Evolutionary conservation across 306 rosid species (phyloP).

Genomic region (Cicer judaicum): DNA sequence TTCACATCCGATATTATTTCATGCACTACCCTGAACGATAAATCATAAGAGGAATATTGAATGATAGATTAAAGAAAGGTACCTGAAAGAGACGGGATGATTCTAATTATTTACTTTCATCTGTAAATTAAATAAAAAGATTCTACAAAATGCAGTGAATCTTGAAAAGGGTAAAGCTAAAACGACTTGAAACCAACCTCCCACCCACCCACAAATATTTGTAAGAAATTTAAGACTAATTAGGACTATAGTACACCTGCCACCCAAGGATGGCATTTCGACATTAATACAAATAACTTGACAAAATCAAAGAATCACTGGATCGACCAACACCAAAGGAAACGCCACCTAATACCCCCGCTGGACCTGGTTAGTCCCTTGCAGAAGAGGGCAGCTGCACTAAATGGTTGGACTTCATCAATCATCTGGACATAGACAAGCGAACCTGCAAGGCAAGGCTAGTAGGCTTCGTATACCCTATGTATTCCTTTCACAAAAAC

Average conservation of each 20-base stretch:
- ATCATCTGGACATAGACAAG: constrained; percentile 36
- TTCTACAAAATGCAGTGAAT: constrained; percentile 55
- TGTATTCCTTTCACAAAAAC: constrained; percentile 50
- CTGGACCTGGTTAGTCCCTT: constrained; percentile 50
- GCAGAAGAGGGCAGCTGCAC: constrained; percentile 51
- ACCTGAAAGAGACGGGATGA: not conserved
- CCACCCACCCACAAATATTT: constrained; percentile 49
- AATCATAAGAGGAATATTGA: no score
- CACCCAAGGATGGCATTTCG: constrained; percentile 52
- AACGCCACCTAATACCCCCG: constrained; percentile 43
- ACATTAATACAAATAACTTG: constrained; percentile 49
- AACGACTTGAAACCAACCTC: constrained; percentile 41
- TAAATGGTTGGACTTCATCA: constrained; percentile 43
- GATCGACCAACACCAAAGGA: constrained; percentile 44
- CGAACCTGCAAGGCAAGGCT: constrained; percentile 47
- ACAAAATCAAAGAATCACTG: constrained; percentile 70
- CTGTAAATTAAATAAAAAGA: constrained; percentile 51
- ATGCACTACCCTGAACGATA: no score
- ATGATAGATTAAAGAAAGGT: no score
- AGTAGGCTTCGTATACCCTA: constrained; percentile 41
- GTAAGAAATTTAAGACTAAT: constrained; percentile 50
- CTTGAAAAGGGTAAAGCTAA: constrained; percentile 34
- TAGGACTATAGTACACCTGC: constrained; percentile 64
- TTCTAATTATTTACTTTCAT: constrained; percentile 52
- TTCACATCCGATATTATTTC: no score